Base-by-base conservation (phyloP, 1,139 yeast species). In the Blastobotrys aristatus region DNA sequence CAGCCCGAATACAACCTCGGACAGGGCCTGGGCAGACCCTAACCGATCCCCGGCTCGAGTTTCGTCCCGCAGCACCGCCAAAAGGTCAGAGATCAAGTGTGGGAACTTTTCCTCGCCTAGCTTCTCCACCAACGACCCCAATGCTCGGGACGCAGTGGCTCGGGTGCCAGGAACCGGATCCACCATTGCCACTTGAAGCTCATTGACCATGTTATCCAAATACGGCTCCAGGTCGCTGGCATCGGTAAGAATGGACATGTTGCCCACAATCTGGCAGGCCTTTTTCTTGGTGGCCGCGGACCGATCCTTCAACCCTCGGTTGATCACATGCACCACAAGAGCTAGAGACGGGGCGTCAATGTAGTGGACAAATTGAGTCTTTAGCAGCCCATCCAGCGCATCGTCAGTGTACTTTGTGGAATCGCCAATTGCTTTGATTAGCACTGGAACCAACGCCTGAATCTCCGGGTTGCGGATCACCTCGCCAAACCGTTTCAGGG, bases 281-380 rank as follows among this genome's bases (percentile, higher is more conserved):
- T 88, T 89, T 66, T 87, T 82, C 72, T 92, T 92, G 2, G 94
- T 87, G 36, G 82, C 76, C 0, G 98, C 97, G 22, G 96, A 84
- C 60, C 98, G 75, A 57, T 90, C 97, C 50, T 79, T 81, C 86
- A 94, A 82, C 70, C 97, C 99, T 66, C 98, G 80, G 63, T 88
- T 94, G 46, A 92, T 82, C 46, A 94, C 97, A 62, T 90, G 97
- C 55, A 90, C 87, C 49, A 92, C 88, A 59, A 94, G 75, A 0
- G 99, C 98, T 61, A 94, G 75, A 1, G 97, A 90, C 2, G 99
- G 97, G 26, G 97, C 97, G 70, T 94, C 99, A 55, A 94, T 92
- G 65, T 90, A 94, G 67, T 94, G 98, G 43, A 89, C 96, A 61
- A 94, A 94, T 60, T 92, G 95, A 0, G 98, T 94, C 60, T 80